Base-by-base conservation (phyloP, 345 rosid species). In the Camelina laxa region DNA sequence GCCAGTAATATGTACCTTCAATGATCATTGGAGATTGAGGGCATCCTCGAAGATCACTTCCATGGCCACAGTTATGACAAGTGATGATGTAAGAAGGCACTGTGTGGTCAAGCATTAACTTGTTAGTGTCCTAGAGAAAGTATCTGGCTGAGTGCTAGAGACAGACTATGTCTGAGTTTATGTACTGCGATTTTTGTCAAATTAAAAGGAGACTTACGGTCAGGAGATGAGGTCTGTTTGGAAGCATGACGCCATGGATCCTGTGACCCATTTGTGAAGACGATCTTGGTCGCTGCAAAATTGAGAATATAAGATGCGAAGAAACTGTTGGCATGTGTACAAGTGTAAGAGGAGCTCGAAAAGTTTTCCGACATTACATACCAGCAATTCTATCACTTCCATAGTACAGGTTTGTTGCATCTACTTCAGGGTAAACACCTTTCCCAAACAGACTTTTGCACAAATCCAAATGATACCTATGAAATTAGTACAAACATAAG, bases 211-310 rank as follows among this genome's bases (percentile, higher is more conserved):
- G 56, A 78, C 97, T 84, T 76, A 94, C 98, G 49, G 6, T 81
- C 97, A 24, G 88, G 81, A 16, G 98, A 88, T 70, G 98, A 94
- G 56, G 73, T 82, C 81, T 89, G 87, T 69, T 94, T 94, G 20
- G 97, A 88, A 67, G 98, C 98, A 79, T 88, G 98, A 20, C 98
- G 98, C 98, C 98, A 94, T 51, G 98, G 98, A 83, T 94, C 98
- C 60, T 94, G 98, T 61, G 98, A 94, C 50, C 98, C 97, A 70
- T 94, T 94, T 49, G 97, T 82, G 76, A 91, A 94, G 48, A 94
- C 64, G 14, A 94, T 88, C 80, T 84, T 94, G 20, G 98, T 86
- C 42, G 87, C 97, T 91, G 91, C 79, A 64, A 54, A 70, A 6
- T 69, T 48, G 24, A 51, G 12, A 42, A 56, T 20, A 60, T 22